Conservation (phyloP, 495 filamentous ascomycete species). For the Aspergillus heteromorphus region DNA sequence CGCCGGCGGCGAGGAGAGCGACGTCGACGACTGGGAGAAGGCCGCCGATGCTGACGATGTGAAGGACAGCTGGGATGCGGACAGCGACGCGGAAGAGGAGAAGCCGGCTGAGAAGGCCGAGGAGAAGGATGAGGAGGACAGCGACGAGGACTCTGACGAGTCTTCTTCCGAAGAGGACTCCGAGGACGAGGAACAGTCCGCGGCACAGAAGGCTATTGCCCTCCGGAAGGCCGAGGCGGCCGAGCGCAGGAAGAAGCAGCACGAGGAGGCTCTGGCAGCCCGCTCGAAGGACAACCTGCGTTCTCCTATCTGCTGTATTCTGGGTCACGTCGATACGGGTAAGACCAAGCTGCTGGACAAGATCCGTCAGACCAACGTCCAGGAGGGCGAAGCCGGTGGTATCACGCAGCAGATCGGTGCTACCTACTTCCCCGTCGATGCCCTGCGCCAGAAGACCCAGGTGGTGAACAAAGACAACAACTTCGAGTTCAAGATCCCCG, state of each 20-base stretch:
- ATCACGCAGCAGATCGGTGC: conserved; percentile 99
- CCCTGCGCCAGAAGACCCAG: conserved; percentile 80
- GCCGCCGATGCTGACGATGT: conserved; percentile 73
- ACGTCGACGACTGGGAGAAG: conserved; percentile 84
- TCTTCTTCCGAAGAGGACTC: conserved; percentile 56
- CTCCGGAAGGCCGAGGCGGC: conserved; percentile 82
- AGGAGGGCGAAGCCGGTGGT: conserved; percentile 98
- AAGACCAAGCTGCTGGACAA: conserved; percentile 99
- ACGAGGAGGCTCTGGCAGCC: conserved; percentile 87
- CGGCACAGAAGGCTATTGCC: conserved; percentile 60
- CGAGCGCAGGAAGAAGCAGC: conserved; percentile 79
- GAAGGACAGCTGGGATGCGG: conserved; percentile 94
- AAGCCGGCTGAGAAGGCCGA: conserved; percentile 30
- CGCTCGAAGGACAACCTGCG: conserved; percentile 91
- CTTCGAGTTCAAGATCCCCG: conserved; percentile 97
- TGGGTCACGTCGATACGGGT: conserved; percentile 99
- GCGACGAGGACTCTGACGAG: conserved; percentile 40
- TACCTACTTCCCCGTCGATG: conserved; percentile 97
- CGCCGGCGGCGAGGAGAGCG: conserved; percentile 51
- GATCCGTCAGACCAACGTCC: conserved; percentile 97
- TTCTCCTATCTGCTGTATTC: conserved; percentile 98
- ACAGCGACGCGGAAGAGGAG: conserved; percentile 68
- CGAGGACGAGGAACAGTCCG: conserved; percentile 70
- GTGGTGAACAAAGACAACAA: conserved; percentile 86
- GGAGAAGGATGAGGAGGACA: conserved; percentile 24